phyloP scores from a whole-genome alignment of 1,139 yeast species.

The Sugiyamaella paludigena region DNA sequence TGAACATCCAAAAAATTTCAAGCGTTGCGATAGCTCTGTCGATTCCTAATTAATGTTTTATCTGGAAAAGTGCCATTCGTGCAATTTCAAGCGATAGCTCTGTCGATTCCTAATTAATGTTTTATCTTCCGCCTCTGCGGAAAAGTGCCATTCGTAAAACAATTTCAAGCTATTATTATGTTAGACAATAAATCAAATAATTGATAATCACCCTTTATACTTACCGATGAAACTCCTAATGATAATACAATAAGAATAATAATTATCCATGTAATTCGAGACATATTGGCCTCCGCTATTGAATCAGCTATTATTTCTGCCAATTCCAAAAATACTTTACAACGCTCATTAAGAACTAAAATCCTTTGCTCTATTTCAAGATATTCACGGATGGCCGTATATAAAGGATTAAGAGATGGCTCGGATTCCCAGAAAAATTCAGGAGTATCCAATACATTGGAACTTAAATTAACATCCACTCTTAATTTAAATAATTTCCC shows the following conservation, averaged over 20 bases:
- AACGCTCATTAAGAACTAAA: slow-evolving; percentile 86
- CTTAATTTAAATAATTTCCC: slow-evolving; percentile 86
- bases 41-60: too few species aligned
- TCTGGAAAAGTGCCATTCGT: too few species aligned
- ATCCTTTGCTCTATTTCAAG: slow-evolving; percentile 93
- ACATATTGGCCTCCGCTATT: slow-evolving; percentile 88
- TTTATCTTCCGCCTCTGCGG: slow-evolving; percentile 12
- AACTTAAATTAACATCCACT: slow-evolving; percentile 88
- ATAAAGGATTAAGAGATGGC: slow-evolving; percentile 90
- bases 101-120: too few species aligned
- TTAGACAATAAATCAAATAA: neutral
- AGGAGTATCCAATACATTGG: slow-evolving; percentile 91
- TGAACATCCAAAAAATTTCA: too few species aligned
- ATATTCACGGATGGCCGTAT: slow-evolving; percentile 85
- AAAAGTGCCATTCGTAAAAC: slow-evolving; percentile 55
- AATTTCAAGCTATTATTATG: slow-evolving; percentile 43
- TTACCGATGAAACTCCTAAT: slow-evolving; percentile 57
- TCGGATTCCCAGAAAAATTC: slow-evolving; percentile 96
- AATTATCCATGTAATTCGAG: slow-evolving; percentile 87
- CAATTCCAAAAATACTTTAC: slow-evolving; percentile 89
- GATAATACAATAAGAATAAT: slow-evolving; percentile 79
- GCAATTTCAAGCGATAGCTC: too few species aligned
- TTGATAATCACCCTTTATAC: neutral
- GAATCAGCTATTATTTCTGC: slow-evolving; percentile 92
- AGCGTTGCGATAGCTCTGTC: too few species aligned